Percentiles rank a stretch among this genome's conserved stretches.
phyloP scores from a whole-genome alignment of 495 filamentous ascomycete species.

The Melanomma pulvis-pyrius region DNA sequence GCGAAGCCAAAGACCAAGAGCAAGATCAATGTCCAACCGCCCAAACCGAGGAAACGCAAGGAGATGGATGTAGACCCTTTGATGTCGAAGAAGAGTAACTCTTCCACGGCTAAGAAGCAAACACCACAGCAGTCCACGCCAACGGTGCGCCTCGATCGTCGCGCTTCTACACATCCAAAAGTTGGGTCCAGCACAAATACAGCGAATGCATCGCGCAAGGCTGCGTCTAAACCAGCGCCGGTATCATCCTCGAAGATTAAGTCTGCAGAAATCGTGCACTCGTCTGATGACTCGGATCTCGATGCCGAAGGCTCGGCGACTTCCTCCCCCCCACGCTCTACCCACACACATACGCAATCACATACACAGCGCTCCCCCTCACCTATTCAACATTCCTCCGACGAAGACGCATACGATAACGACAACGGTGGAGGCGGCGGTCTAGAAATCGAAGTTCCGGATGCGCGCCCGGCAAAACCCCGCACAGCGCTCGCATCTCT shows the following conservation, averaged over 20 bases:
- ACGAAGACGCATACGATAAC: slow-evolving; percentile 39
- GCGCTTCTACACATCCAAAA: slow-evolving; percentile 29
- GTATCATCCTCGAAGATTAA: slow-evolving; percentile 28
- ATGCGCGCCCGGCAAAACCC: slow-evolving; percentile 8
- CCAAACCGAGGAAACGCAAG: slow-evolving; percentile 23
- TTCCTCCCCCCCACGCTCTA: slow-evolving; percentile 48
- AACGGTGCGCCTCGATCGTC: slow-evolving; percentile 37
- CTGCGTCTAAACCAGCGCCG: slow-evolving; percentile 8
- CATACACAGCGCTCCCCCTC: slow-evolving; percentile 46
- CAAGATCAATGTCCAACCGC: neutral
- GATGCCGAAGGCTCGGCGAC: slow-evolving; percentile 9
- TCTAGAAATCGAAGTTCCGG: slow-evolving; percentile 33
- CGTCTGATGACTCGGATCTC: slow-evolving; percentile 25
- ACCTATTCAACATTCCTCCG: slow-evolving; percentile 22
- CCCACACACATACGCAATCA: too few species aligned
- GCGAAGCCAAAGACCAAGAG: slow-evolving; percentile 6
- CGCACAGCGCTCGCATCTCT: slow-evolving; percentile 30
- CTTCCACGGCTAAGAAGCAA: neutral
- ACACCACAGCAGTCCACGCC: slow-evolving; percentile 19
- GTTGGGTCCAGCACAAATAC: neutral
- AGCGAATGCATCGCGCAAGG: slow-evolving; percentile 6
- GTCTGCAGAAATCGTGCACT: slow-evolving; percentile 32
- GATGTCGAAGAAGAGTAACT: slow-evolving; percentile 5
- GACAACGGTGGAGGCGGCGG: slow-evolving; percentile 22
- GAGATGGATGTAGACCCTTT: slow-evolving; percentile 5